Conservation (phyloP, 2,329 filamentous ascomycete genomes). For the Talaromyces rugulosus region DNA sequence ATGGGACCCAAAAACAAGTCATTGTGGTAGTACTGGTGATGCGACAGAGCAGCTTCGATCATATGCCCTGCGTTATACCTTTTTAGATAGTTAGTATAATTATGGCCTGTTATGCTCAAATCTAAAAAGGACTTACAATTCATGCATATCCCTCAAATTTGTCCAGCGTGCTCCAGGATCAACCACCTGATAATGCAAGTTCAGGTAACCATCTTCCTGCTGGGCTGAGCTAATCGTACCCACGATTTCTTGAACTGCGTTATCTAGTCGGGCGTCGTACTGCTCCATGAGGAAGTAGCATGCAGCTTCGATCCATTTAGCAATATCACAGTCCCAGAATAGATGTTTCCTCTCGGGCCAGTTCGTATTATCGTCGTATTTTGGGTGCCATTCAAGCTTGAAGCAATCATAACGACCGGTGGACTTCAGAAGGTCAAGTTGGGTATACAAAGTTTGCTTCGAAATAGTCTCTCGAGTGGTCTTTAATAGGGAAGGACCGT, state of each 20-base stretch:
- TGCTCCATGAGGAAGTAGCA: slow-evolving; percentile 51
- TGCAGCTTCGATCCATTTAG: slow-evolving; percentile 58
- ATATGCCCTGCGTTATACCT: slow-evolving; percentile 46
- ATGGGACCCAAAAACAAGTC: slow-evolving; percentile 50
- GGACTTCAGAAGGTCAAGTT: slow-evolving; percentile 35
- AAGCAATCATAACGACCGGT: slow-evolving; percentile 58
- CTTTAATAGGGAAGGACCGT: neutral
- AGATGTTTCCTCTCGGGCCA: slow-evolving; percentile 57
- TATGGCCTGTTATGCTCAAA: neutral
- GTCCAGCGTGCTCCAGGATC: slow-evolving; percentile 53
- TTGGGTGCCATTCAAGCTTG: slow-evolving; percentile 53
- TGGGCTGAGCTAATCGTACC: slow-evolving; percentile 55
- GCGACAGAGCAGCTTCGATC: slow-evolving; percentile 57
- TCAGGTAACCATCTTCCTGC: slow-evolving; percentile 58
- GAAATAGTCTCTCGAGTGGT: neutral
- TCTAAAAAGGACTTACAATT: slow-evolving; percentile 43
- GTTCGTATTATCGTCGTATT: slow-evolving; percentile 48
- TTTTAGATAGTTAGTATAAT: neutral
- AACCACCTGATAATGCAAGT: slow-evolving; percentile 59
- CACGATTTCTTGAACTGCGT: slow-evolving; percentile 53
- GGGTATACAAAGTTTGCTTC: neutral
- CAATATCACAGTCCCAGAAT: slow-evolving; percentile 58
- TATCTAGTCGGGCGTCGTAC: slow-evolving; percentile 45
- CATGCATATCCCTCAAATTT: slow-evolving; percentile 59
- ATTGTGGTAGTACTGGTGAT: slow-evolving; percentile 50